These are phyloP conservation scores for Gonapodya prolifera DNA, from an alignment of 192 early-diverging fungal genomes.

Conservation along the genomic window DNA sequence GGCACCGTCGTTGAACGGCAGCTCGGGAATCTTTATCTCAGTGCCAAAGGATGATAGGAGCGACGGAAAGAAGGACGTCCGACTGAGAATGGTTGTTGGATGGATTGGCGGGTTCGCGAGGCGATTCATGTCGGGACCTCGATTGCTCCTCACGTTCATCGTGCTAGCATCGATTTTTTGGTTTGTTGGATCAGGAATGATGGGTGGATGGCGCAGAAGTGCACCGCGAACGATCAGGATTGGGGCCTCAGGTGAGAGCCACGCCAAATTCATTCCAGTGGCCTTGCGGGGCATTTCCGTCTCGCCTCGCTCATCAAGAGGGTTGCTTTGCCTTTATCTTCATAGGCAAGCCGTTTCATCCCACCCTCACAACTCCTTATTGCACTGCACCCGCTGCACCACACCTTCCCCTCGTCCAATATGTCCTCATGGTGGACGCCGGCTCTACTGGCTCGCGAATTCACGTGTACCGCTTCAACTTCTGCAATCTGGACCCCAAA, in stretches of 20 bases:
- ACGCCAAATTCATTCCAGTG: no score
- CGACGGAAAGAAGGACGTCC: not conserved
- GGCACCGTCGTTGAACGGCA: no score
- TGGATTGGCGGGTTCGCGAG: not conserved
- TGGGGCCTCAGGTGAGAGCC: not conserved
- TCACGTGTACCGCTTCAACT: conserved; percentile 93
- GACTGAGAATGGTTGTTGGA: not conserved
- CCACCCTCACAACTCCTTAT: not conserved
- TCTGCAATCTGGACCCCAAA: conserved; percentile 66
- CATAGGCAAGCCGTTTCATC: not conserved
- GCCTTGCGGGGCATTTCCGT: no score
- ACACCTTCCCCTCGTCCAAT: conserved; percentile 66
- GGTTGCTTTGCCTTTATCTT: not conserved
- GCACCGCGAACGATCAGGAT: not conserved
- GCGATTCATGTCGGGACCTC: not conserved
- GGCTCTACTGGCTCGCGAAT: conserved; percentile 95
- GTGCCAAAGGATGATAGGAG: not conserved
- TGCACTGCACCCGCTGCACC: conserved; percentile 14
- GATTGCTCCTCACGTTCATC: not conserved
- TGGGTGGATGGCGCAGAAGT: not conserved
- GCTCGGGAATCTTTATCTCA: not conserved
- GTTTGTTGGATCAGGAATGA: not conserved
- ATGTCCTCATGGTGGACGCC: conserved; percentile 90
- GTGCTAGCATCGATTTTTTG: not conserved
- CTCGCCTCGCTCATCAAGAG: no score